These are phyloP conservation scores for Fennellomyces sp. DNA, from an alignment of 371 early-diverging fungal genomes.

Conservation along the genomic window DNA sequence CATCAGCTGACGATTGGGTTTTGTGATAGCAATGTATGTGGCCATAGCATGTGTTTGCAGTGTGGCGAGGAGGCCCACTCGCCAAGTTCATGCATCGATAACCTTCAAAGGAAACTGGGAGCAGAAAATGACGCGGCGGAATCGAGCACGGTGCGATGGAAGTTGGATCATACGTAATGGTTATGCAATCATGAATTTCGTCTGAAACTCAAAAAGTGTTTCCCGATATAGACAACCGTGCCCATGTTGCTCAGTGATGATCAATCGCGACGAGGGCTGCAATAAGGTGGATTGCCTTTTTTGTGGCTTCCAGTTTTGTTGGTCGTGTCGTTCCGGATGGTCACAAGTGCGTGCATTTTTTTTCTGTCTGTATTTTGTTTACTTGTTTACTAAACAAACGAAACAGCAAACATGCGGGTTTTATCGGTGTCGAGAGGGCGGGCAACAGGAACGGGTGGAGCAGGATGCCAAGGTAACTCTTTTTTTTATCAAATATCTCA, in stretches of 20 bases:
- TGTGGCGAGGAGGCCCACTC: slow-evolving; percentile 60
- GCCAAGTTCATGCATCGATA: slow-evolving; percentile 47
- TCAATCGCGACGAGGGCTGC: slow-evolving; percentile 80
- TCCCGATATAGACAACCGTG: slow-evolving; percentile 52
- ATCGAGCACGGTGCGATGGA: slow-evolving; percentile 50
- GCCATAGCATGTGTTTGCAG: slow-evolving; percentile 53
- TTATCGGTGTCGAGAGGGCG: slow-evolving; percentile 13
- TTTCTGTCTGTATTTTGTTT: too few species aligned
- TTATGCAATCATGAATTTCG: neutral
- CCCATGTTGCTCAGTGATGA: slow-evolving; percentile 75
- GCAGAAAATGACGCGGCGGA: slow-evolving; percentile 19
- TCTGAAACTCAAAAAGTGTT: neutral
- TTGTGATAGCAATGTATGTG: slow-evolving; percentile 28
- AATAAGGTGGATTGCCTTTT: slow-evolving; percentile 79
- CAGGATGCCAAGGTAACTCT: slow-evolving; percentile 14
- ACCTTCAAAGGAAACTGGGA: slow-evolving; percentile 41
- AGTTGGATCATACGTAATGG: slow-evolving; percentile 27
- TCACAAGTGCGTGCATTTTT: slow-evolving; percentile 22
- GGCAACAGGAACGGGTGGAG: neutral
- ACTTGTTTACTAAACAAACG: too few species aligned
- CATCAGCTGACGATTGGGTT: neutral
- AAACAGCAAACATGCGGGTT: slow-evolving; percentile 18
- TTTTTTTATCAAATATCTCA: neutral
- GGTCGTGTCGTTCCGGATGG: slow-evolving; percentile 56
- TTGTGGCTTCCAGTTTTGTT: slow-evolving; percentile 77